phyloP scores from a whole-genome alignment of 2,329 filamentous ascomycete genomes.

The Bimuria novae-zelandiae region DNA sequence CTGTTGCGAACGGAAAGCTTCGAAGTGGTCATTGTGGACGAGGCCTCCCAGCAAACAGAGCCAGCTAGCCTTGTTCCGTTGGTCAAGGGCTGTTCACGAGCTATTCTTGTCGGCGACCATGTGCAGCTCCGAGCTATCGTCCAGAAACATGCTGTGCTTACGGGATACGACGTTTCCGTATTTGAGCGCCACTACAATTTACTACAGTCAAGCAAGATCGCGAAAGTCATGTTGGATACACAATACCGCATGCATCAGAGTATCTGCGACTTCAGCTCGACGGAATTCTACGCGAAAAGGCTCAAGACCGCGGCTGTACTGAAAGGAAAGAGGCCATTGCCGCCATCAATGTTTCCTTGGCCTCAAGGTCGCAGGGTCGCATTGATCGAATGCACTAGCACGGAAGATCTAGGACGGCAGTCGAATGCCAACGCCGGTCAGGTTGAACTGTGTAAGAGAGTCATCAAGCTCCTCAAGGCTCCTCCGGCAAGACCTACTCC shows the following conservation, averaged over 20 bases:
- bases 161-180: conserved; percentile 50
- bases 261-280: conserved; percentile 49
- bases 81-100: conserved; percentile 51
- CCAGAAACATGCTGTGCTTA: conserved; percentile 38
- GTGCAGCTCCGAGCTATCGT: conserved; percentile 54
- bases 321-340: conserved; percentile 22
- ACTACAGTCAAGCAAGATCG: conserved; percentile 17
- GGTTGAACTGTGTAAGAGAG: conserved; percentile 40
- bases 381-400: conserved; percentile 44
- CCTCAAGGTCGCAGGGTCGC: conserved; percentile 28
- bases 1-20: conserved; percentile 48
- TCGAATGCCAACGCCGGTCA: conserved; percentile 50
- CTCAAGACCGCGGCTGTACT: conserved; percentile 44
- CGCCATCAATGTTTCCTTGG: conserved; percentile 29
- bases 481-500: neutral
- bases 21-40: conserved; percentile 51
- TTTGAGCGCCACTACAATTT: conserved; percentile 50
- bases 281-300: conserved; percentile 47
- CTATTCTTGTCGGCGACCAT: conserved; percentile 54
- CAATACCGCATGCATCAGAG: conserved; percentile 53
- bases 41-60: conserved; percentile 56
- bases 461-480: conserved; percentile 38
- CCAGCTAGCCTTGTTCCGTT: conserved; percentile 29
- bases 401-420: conserved; percentile 46
- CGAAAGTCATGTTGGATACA: conserved; percentile 50